Evolutionary conservation across 495 filamentous ascomycete genomes (phyloP).

Genomic region (Lentithecium fluviatile): DNA sequence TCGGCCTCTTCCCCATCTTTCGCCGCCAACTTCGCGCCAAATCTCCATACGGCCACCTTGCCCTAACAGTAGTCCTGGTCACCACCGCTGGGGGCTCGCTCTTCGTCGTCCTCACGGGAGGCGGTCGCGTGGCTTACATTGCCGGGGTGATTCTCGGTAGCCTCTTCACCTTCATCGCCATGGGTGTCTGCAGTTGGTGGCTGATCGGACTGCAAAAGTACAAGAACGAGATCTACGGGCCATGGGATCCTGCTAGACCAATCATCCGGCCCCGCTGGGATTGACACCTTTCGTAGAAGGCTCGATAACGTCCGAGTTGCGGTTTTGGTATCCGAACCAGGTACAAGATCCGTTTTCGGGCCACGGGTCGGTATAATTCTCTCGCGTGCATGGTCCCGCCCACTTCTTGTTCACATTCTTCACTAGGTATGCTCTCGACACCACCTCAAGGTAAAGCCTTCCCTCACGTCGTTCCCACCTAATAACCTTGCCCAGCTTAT

Average conservation of each 20-base stretch:
- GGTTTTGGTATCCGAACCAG: constrained; percentile 24
- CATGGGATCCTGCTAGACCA: constrained; percentile 94
- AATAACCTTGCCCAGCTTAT: constrained; percentile 21
- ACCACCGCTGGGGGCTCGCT: constrained; percentile 74
- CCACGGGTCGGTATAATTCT: constrained; percentile 17
- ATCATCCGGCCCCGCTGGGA: constrained; percentile 65
- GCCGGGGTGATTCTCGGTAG: constrained; percentile 72
- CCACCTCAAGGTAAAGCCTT: constrained; percentile 23
- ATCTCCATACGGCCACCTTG: constrained; percentile 78
- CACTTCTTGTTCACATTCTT: constrained; percentile 9
- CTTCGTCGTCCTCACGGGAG: constrained; percentile 63
- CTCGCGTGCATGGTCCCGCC: background rate
- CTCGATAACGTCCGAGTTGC: constrained; percentile 2
- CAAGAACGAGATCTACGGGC: constrained; percentile 97
- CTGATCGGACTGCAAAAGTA: constrained; percentile 95
- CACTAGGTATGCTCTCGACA: constrained; percentile 11
- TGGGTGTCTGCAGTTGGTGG: constrained; percentile 98
- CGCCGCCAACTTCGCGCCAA: constrained; percentile 78
- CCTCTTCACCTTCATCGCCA: constrained; percentile 66
- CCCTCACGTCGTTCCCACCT: constrained; percentile 19
- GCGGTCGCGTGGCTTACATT: constrained; percentile 71
- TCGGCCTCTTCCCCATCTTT: constrained; percentile 94
- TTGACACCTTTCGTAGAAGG: constrained; percentile 36
- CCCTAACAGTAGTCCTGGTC: constrained; percentile 75
- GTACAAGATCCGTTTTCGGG: constrained; percentile 27